Base-by-base conservation (phyloP, 257 asterid genomes). In the Scutellaria barbata region DNA sequence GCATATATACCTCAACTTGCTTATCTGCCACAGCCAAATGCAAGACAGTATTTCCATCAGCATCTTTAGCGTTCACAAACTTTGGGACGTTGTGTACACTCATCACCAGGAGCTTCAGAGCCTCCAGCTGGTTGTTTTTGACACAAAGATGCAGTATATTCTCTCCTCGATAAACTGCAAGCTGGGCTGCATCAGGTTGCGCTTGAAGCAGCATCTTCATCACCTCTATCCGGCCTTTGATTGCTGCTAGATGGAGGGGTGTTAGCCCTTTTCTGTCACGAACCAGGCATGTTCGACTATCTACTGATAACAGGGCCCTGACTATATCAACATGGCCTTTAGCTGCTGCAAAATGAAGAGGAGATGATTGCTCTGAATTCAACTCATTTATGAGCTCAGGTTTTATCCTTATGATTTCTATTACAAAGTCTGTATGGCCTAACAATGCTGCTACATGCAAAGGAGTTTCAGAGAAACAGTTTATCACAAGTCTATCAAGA, bases 161-260 rank as follows among this genome's bases (percentile, higher is more conserved):
- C 4, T 71, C 79, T 14, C 81, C 72, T 1, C 67, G 30, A 3
- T 72, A 80, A 1, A 56, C 59, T 37, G 42, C 52, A 12, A 67
- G 55, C 7, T 68, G 48, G 46, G 77, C 86, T 6, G 82, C 86
- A 7, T 55, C 12, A 2, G 79, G 52, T 6, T 37, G 37, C 0
- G 11, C 43, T 4, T 5, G 50, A 39, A 76, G 18, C 59, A 85
- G 12, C 70, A 62, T 61, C 5, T 43, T 6, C 76, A 83, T 10
- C 25, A 65, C 80, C 3, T 72, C 71, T 22, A 59, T 33, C 7
- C 47, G 80, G 35, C 89, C 87, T 45, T 84, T 77, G 5, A 71
- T 63, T 8, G 81, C 83, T 0, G 89, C 87, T 8, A 78, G 48
- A 69, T 86, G 89, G 7, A 84, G 56, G 3, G 92, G 87, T 11